Evolutionary conservation across 2,329 filamentous ascomycete species (phyloP), one percentile per base, ranked within the genome.

Genomic region (Clarireedia hainanense): DNA sequence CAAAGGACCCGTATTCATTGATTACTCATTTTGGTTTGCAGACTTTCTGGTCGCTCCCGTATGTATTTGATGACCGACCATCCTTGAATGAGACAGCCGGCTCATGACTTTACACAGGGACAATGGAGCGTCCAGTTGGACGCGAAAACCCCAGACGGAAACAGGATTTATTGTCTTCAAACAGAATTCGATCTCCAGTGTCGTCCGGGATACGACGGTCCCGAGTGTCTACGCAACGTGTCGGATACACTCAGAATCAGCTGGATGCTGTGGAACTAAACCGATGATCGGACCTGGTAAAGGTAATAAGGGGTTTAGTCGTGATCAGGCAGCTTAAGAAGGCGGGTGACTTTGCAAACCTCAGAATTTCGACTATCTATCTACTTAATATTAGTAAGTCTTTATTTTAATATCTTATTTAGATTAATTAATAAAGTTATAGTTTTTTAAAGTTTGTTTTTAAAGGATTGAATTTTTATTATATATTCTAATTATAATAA

Each of bases 161-260:
- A 47, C 24, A 53, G 51, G 51, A 53, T 53, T 20, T 53, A 53
- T 53, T 53, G 51, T 43, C 39, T 53, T 53, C 40, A 36, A 53
- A 53, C 24, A 53, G 51, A 53, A 53, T 53, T 53, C 24, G 51
- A 53, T 47, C 51, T 53, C 51, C 40, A 53, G 37, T 53, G 51
- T 53, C 51, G 20, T 46, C 39, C 40, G 40, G 40, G 30, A 53
- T 34, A 47, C 37, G 26, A 53, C 27, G 51, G 40, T 53, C 51
- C 51, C 27, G 51, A 53, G 23, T 53, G 51, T 53, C 51, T 53
- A 43, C 40, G 24, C 40, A 53, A 47, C 26, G 20, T 40, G 47
- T 53, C 39, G 17, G 51, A 47, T 23, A 53, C 40, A 53, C 23
- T 37, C 40, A 36, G 51, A 36, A 53, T 53, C 26, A 20, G 51